A percentile compares a stretch with the other conserved stretches of the same genome.
phyloP scores from a whole-genome alignment of 345 rosid genomes.

The Gynandropsis gynandra region DNA sequence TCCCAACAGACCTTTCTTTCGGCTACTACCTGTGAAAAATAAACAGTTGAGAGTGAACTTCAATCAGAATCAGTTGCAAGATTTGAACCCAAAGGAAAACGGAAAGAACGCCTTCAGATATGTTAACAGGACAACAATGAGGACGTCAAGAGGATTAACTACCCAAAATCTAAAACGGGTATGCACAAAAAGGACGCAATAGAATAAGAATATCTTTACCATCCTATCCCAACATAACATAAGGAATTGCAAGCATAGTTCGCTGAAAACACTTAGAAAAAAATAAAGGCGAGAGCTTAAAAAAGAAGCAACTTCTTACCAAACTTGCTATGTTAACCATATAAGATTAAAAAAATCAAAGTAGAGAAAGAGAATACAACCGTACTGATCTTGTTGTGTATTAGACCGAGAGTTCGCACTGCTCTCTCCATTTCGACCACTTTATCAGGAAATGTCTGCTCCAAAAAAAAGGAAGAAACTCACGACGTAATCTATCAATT shows the following conservation, averaged over 20 bases:
- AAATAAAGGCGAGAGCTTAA: not conserved
- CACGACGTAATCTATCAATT: not conserved
- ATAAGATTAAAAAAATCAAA: not conserved
- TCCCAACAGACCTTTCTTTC: slow-evolving; percentile 55
- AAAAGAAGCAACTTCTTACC: slow-evolving; percentile 38
- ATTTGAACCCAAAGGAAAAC: too few relatives aligned
- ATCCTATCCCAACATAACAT: not conserved
- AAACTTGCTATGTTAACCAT: slow-evolving; percentile 36
- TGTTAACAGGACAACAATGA: too few relatives aligned
- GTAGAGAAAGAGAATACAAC: not conserved
- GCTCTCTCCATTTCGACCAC: slow-evolving; percentile 60
- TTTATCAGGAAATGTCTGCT: slow-evolving; percentile 79
- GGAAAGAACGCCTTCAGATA: too few relatives aligned
- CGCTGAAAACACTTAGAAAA: not conserved
- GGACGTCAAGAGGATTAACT: too few relatives aligned
- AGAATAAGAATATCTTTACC: too few relatives aligned
- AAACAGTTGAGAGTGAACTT: not conserved
- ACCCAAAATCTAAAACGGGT: too few relatives aligned
- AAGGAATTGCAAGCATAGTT: not conserved
- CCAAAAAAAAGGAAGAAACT: slow-evolving; percentile 20
- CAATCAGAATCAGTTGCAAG: too few relatives aligned
- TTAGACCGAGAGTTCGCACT: slow-evolving; percentile 83
- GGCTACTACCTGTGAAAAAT: slow-evolving; percentile 52
- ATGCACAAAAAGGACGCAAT: too few relatives aligned
- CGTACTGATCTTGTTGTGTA: slow-evolving; percentile 78